A percentile compares a stretch with the other conserved stretches of the same genome.
Conservation (phyloP, 116 monocot genomes). For the Dioscorea cayenensis region DNA sequence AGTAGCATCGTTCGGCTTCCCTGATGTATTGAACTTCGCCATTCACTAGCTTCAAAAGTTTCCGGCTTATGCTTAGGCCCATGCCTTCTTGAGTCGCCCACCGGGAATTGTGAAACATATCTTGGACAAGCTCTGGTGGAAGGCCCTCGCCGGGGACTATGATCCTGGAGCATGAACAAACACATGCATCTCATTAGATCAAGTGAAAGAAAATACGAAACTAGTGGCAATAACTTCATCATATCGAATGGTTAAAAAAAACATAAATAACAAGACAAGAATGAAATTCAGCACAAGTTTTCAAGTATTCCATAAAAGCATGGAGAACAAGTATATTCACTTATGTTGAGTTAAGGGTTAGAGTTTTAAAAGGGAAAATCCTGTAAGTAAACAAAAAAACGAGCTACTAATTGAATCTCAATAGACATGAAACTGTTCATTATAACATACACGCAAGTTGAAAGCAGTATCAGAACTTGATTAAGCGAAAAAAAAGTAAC, state of each 20-base stretch:
- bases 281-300: too few species aligned
- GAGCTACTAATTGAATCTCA: too few species aligned
- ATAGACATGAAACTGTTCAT: too few species aligned
- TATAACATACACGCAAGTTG: too few species aligned
- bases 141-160: slow-evolving; percentile 75
- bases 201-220: neutral
- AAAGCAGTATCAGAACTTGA: neutral
- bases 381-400: too few species aligned
- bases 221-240: too few species aligned
- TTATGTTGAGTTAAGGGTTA: too few species aligned
- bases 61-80: slow-evolving; percentile 59
- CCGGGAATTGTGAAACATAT: slow-evolving; percentile 75
- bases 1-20: slow-evolving; percentile 75
- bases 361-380: too few species aligned
- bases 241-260: too few species aligned
- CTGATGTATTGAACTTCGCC: slow-evolving; percentile 82
- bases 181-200: neutral
- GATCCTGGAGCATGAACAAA: slow-evolving; percentile 22
- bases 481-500: neutral
- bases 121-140: slow-evolving; percentile 63
- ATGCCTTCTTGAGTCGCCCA: slow-evolving; percentile 81
- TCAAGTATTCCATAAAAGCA: too few species aligned
- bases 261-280: too few species aligned
- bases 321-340: too few species aligned
- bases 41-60: slow-evolving; percentile 48